phyloP scores from a whole-genome alignment of 495 filamentous ascomycete species.

The Daldinia vernicosa region DNA sequence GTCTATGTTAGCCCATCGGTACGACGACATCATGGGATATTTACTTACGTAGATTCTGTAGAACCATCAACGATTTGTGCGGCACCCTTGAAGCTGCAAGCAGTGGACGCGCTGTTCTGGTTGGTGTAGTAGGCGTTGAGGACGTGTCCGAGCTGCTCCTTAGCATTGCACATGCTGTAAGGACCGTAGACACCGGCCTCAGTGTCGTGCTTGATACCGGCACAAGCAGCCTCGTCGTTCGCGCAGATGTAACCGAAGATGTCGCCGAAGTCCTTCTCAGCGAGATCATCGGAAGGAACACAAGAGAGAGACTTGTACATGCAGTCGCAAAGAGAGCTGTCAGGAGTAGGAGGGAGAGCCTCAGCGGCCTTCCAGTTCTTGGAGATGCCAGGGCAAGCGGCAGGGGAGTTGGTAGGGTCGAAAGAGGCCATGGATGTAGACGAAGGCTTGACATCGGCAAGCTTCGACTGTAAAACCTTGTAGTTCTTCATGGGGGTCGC shows the following conservation, averaged over 20 bases:
- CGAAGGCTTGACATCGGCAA: slow-evolving; percentile 73
- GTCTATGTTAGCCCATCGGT: background rate
- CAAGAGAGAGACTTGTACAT: slow-evolving; percentile 78
- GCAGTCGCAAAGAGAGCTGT: slow-evolving; percentile 79
- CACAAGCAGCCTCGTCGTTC: slow-evolving; percentile 62
- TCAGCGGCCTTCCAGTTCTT: slow-evolving; percentile 73
- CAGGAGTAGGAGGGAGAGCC: slow-evolving; percentile 80
- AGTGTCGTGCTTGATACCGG: slow-evolving; percentile 74
- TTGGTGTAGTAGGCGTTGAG: slow-evolving; percentile 81
- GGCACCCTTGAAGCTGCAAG: slow-evolving; percentile 81
- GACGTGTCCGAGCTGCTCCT: slow-evolving; percentile 80
- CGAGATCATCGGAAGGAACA: slow-evolving; percentile 62
- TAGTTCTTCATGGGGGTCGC: slow-evolving; percentile 77
- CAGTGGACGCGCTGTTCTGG: slow-evolving; percentile 62
- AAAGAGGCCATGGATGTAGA: slow-evolving; percentile 72
- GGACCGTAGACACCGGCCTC: slow-evolving; percentile 82
- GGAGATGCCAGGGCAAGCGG: slow-evolving; percentile 74
- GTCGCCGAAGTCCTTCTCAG: slow-evolving; percentile 61
- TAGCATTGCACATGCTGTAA: slow-evolving; percentile 86
- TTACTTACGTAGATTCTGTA: slow-evolving; percentile 35
- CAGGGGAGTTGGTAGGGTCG: slow-evolving; percentile 78
- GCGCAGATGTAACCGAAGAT: slow-evolving; percentile 82
- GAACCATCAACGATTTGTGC: slow-evolving; percentile 60
- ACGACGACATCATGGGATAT: too few relatives aligned
- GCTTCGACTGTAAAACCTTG: slow-evolving; percentile 72